These are phyloP conservation scores for Colletotrichum gloeosporioides DNA, from an alignment of 2,329 filamentous ascomycete genomes.

Conservation along the genomic window DNA sequence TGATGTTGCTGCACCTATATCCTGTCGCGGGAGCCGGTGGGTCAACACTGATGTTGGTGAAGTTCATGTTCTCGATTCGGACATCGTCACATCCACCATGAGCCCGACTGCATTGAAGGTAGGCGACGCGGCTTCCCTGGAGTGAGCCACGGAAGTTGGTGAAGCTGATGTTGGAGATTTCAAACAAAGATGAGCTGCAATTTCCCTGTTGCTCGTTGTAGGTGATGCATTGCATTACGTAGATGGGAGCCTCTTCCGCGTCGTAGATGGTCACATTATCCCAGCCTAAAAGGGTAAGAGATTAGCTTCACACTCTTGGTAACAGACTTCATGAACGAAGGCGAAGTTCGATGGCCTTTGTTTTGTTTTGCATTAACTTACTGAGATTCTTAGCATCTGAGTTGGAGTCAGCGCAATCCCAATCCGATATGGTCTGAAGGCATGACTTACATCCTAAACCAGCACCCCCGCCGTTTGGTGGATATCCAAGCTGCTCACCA, in stretches of 20 bases:
- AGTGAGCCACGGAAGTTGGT: neutral
- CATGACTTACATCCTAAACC: neutral
- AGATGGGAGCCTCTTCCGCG: neutral
- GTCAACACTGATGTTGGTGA: neutral
- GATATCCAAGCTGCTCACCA: neutral
- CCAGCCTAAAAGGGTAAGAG: neutral
- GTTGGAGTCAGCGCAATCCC: neutral
- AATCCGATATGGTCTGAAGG: accelerated
- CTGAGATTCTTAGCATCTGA: neutral
- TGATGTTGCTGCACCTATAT: slow-evolving; percentile 6
- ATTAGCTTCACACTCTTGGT: neutral
- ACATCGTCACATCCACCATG: neutral
- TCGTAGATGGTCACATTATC: neutral
- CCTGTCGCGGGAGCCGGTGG: neutral
- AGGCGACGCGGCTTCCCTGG: neutral
- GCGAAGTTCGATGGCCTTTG: no score
- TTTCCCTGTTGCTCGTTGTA: neutral
- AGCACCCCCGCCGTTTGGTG: neutral
- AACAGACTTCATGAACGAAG: neutral
- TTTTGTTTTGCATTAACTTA: neutral
- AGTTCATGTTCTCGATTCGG: neutral
- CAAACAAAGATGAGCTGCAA: neutral
- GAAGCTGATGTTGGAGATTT: slow-evolving; percentile 1
- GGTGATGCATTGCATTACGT: neutral
- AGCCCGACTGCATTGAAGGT: neutral